Conservation (phyloP, 768 basidiomycete species). For the Megacollybia marginata region DNA sequence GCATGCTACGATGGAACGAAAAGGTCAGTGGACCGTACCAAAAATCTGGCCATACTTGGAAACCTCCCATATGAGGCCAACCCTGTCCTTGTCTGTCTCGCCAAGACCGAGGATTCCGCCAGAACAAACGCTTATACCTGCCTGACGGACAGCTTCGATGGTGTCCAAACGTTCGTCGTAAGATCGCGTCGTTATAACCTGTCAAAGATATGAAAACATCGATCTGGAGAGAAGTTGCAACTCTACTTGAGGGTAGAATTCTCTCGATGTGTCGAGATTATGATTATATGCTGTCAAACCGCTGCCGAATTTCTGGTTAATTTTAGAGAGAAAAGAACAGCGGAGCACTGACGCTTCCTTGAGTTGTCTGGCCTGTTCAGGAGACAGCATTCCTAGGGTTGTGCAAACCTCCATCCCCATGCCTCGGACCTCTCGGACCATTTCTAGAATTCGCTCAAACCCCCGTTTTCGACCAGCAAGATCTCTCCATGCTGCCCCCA, state of each 20-base stretch:
- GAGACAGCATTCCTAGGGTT: slow-evolving; percentile 93
- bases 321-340: slow-evolving; percentile 4
- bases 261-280: slow-evolving; percentile 95
- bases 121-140: slow-evolving; percentile 95
- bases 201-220: not conserved
- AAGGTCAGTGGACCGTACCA: slow-evolving; percentile 4
- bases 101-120: slow-evolving; percentile 95
- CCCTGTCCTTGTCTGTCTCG: slow-evolving; percentile 82
- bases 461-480: slow-evolving; percentile 88
- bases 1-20: slow-evolving; percentile 50
- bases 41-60: slow-evolving; percentile 53
- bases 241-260: slow-evolving; percentile 85
- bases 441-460: slow-evolving; percentile 86
- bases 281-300: slow-evolving; percentile 98
- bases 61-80: slow-evolving; percentile 92
- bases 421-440: slow-evolving; percentile 84
- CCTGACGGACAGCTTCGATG: slow-evolving; percentile 83
- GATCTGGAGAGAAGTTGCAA: not conserved
- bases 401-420: slow-evolving; percentile 99
- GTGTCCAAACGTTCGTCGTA: slow-evolving; percentile 92
- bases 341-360: slow-evolving; percentile 77
- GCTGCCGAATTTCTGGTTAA: slow-evolving; percentile 26
- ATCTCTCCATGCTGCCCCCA: slow-evolving; percentile 98
- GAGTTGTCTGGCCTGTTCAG: slow-evolving; percentile 85
- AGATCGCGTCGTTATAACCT: slow-evolving; percentile 94